Conservation (phyloP, 257 asterid genomes). For the Solanum lignicaule region DNA sequence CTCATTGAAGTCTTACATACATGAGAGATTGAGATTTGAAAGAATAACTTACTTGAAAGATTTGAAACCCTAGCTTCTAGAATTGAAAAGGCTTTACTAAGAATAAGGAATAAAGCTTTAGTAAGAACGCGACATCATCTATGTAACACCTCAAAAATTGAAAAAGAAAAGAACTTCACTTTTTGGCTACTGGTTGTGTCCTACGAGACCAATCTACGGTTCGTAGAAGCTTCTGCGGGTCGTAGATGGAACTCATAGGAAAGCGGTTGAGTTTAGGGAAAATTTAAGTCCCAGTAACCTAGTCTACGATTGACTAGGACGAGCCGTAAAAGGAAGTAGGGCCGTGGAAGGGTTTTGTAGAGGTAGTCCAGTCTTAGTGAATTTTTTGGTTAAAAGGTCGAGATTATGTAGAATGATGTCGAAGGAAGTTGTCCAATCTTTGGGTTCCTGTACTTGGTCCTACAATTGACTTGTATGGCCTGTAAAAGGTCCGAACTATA, state of each 20-base stretch:
- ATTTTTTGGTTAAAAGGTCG: background rate
- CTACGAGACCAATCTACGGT: background rate
- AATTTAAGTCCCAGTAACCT: background rate
- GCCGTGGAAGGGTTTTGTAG: background rate
- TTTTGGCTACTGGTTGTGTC: background rate
- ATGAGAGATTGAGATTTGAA: background rate
- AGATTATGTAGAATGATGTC: too few species aligned
- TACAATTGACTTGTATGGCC: background rate
- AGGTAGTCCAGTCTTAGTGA: background rate
- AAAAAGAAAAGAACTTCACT: background rate
- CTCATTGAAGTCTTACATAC: background rate
- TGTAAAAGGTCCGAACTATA: background rate
- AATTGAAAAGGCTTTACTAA: background rate
- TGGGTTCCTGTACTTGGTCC: background rate
- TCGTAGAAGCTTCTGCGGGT: background rate
- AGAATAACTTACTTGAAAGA: too few species aligned
- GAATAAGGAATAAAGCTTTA: background rate
- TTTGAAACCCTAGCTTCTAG: background rate
- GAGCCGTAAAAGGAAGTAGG: background rate
- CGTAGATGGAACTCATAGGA: background rate
- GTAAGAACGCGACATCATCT: background rate
- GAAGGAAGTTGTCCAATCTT: background rate
- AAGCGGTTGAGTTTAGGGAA: background rate
- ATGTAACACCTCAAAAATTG: background rate
- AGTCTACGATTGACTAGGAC: background rate